Evolutionary conservation across 441 rosid genomes (phyloP), one percentile per base, ranked within the genome.

Genomic region (Gossypium davidsonii): DNA sequence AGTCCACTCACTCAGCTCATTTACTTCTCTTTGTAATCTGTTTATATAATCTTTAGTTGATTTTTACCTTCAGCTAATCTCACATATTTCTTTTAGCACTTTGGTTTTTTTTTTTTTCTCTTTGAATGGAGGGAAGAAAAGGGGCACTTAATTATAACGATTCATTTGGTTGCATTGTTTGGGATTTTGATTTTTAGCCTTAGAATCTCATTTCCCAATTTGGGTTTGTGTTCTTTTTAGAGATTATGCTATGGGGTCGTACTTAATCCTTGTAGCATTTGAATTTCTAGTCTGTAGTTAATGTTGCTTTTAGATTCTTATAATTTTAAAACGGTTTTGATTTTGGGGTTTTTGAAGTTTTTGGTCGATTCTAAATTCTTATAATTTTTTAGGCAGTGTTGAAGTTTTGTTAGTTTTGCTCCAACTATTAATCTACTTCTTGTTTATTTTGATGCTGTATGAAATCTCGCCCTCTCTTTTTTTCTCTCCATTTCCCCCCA

Each of bases 401-500:
- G 53, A 42, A 64, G 53, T 65, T 65, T 65, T 64, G 52, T 64
- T 42, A 44, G 6, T 12, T 62, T 62, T 37, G 3, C 26, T 63
- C 28, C 15, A 9, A 10, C 51, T 18, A 39, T 17, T 63, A 39
- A 8, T 63, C 67, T 63, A 39, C 15, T 28, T 28, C 34, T 4
- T 37, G 51, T 63, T 37, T 2, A 39, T 17, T 46, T 46, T 58
- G 55, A 79, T 79, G 80, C 60, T 67, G 42, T 23, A 64, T 31
- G 58, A 75, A 3, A 67, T 78, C 64, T 60, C 77, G 64, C 79
- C 78, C 57, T 77, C 82, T 1, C 76, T 21, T 76, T 34, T 75
- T 59, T 70, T 82, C 17, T 70, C 87, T n/a, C 49, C 79, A 72
- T 44, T 85, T 57, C 74, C 78, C 58, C 69, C 60, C 77, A 25